Conservation (phyloP, 2,329 filamentous ascomycete genomes). For the Diaporthe batatas region DNA sequence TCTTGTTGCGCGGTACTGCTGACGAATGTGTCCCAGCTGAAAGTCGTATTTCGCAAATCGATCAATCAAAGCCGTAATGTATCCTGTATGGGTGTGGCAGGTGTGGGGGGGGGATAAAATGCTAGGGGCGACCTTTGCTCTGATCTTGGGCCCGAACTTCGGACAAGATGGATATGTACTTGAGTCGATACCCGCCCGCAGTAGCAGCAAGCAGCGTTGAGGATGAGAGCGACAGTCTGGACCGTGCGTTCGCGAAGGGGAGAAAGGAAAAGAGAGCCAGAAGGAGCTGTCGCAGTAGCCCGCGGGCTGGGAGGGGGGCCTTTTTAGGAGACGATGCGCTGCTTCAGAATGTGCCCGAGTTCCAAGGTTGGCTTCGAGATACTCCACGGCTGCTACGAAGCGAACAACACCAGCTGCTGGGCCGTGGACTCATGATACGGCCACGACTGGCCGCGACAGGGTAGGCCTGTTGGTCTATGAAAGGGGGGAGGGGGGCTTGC, state of each 20-base stretch:
- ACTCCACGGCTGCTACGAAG: conserved; percentile 42
- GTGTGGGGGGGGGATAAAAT: conserved; percentile 42
- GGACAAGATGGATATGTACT: background rate
- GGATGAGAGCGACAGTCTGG: conserved; percentile 30
- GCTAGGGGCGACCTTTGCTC: conserved; percentile 25
- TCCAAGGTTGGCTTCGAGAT: conserved; percentile 34
- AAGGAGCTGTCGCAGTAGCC: conserved; percentile 22
- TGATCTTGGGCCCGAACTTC: conserved; percentile 14
- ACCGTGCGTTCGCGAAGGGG: conserved; percentile 23
- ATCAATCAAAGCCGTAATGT: conserved; percentile 31
- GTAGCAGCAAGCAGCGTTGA: conserved; percentile 17
- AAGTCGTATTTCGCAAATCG: conserved; percentile 37
- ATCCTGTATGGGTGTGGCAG: conserved; percentile 20
- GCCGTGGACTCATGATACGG: conserved; percentile 35
- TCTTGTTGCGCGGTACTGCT: conserved; percentile 31
- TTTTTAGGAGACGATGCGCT: conserved; percentile 39
- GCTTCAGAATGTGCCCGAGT: conserved; percentile 37
- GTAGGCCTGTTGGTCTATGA: conserved; percentile 49
- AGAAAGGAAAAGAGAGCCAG: conserved; percentile 14
- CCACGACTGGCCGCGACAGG: conserved; percentile 37
- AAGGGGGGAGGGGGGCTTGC: conserved; percentile 50
- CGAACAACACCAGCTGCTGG: conserved; percentile 39
- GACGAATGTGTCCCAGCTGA: conserved; percentile 33
- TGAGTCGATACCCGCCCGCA: background rate
- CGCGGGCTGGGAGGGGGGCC: conserved; percentile 38